These are phyloP conservation scores for Metarhizium guizhouense DNA, from an alignment of 2,329 filamentous ascomycete species.

Conservation along the genomic window DNA sequence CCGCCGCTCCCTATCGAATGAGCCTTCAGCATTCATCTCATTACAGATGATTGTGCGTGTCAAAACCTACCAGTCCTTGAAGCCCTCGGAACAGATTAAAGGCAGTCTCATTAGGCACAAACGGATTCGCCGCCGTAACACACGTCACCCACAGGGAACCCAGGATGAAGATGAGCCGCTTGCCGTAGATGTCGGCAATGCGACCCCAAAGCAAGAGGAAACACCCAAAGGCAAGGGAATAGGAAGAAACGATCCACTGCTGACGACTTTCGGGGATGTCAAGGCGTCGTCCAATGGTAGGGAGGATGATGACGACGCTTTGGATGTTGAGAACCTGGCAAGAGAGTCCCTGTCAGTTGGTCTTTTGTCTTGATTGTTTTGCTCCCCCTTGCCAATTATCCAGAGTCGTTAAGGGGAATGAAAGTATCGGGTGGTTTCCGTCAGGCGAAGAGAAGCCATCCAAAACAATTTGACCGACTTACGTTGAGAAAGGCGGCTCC, in stretches of 20 bases:
- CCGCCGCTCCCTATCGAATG: slow-evolving; percentile 45
- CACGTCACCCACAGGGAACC: slow-evolving; percentile 55
- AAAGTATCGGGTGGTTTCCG: too few relatives aligned
- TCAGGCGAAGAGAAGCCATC: too few relatives aligned
- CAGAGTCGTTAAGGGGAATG: too few relatives aligned
- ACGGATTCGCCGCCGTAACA: slow-evolving; percentile 51
- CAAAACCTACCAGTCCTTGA: slow-evolving; percentile 44
- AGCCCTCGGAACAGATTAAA: slow-evolving; percentile 59
- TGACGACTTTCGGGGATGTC: slow-evolving; percentile 47
- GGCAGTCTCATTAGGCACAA: slow-evolving; percentile 56
- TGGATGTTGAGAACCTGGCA: slow-evolving; percentile 46
- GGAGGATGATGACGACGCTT: slow-evolving; percentile 52
- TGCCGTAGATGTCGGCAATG: slow-evolving; percentile 58
- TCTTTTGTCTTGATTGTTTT: too few relatives aligned
- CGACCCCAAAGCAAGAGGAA: slow-evolving; percentile 60
- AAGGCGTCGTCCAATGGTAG: slow-evolving; percentile 49
- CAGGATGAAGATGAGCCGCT: slow-evolving; percentile 54
- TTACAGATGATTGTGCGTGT: not conserved
- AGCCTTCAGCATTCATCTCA: not conserved
- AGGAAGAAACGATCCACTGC: slow-evolving; percentile 60
- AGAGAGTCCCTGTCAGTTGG: too few relatives aligned
- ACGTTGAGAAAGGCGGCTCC: slow-evolving; percentile 50
- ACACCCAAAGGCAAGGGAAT: slow-evolving; percentile 57
- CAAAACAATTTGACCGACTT: not conserved
- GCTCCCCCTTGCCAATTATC: too few relatives aligned